phyloP scores from a whole-genome alignment of 345 rosid species.

The Eucalyptus polybractea region DNA sequence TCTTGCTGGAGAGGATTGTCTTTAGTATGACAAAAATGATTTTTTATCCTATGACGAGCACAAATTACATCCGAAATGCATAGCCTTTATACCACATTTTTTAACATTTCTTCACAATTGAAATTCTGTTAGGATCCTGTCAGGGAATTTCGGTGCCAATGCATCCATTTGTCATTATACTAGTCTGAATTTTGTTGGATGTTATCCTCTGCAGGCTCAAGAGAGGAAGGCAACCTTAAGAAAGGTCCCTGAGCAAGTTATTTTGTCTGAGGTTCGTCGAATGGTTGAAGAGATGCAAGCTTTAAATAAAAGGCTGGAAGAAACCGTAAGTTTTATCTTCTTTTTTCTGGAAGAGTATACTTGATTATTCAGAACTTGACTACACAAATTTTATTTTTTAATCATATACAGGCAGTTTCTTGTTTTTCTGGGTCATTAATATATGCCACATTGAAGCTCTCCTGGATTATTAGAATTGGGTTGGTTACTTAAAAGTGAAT shows the following conservation, averaged over 20 bases:
- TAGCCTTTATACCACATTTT: neutral
- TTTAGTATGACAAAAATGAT: neutral
- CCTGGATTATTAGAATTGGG: neutral
- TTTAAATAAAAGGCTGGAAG: conserved; percentile 71
- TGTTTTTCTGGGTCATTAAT: neutral
- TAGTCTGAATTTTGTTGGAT: neutral
- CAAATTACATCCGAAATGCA: neutral
- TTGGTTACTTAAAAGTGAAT: neutral
- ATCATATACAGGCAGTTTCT: neutral
- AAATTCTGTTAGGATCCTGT: neutral
- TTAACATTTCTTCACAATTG: neutral
- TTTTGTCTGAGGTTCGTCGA: conserved; percentile 66
- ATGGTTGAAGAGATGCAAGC: conserved; percentile 93
- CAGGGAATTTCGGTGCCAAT: neutral
- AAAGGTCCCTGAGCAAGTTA: conserved; percentile 67
- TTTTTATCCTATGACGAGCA: neutral
- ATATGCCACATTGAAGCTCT: neutral
- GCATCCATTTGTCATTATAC: neutral
- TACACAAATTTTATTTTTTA: neutral
- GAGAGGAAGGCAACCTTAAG: conserved; percentile 54
- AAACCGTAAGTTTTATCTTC: conserved; percentile 39
- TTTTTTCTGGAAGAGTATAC: neutral
- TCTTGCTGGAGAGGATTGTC: neutral
- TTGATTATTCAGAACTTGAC: neutral
- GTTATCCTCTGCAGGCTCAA: conserved; percentile 37